Conservation (phyloP, 2,329 filamentous ascomycete genomes). For the Dactylellina cionopaga region DNA sequence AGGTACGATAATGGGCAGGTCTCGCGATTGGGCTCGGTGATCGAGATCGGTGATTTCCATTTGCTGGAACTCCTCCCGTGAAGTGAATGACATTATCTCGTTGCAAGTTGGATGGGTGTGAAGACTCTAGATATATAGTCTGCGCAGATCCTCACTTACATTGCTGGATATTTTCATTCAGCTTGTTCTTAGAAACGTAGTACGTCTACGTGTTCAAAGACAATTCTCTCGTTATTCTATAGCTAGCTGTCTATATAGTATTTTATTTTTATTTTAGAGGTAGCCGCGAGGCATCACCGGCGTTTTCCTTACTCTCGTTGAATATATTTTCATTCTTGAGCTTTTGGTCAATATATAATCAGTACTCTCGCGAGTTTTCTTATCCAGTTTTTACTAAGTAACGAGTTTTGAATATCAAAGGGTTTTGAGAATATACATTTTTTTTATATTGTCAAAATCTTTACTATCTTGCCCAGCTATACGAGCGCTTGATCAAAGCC, state of each 20-base stretch:
- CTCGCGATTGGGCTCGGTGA: too few relatives aligned
- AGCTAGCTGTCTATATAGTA: conserved; percentile 18
- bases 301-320: conserved; percentile 25
- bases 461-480: neutral
- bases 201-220: conserved; percentile 34
- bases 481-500: neutral
- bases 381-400: too few relatives aligned
- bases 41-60: conserved; percentile 29
- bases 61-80: conserved; percentile 24
- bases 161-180: conserved; percentile 15
- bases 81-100: conserved; percentile 5
- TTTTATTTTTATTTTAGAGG: conserved; percentile 12
- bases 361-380: neutral
- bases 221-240: conserved; percentile 34
- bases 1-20: conserved; percentile 41
- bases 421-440: too few relatives aligned
- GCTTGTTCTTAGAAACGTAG: conserved; percentile 8
- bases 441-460: neutral
- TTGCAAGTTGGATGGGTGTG: neutral
- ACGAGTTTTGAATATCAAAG: too few relatives aligned
- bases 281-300: conserved; percentile 49
- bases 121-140: conserved; percentile 40
- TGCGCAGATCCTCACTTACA: conserved; percentile 11
- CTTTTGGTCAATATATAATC: conserved; percentile 7
- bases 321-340: too few relatives aligned